These are phyloP conservation scores for Coemansia sp. DNA, from an alignment of 192 early-diverging fungal genomes.

Conservation along the genomic window DNA sequence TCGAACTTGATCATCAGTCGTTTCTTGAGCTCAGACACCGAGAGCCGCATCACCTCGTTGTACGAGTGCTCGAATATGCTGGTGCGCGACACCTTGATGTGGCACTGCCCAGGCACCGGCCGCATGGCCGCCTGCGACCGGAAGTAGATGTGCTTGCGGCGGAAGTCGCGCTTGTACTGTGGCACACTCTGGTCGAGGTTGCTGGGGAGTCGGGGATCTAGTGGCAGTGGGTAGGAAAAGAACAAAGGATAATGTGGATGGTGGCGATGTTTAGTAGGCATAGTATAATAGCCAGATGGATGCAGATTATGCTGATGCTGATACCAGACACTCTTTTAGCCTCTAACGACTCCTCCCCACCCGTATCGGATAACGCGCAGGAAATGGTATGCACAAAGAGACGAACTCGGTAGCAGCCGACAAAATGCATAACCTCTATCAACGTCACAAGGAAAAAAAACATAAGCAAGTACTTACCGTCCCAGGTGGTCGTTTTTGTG, in stretches of 20 bases:
- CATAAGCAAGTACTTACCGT: conserved; percentile 59
- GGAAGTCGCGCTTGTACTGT: conserved; percentile 98
- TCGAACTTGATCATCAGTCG: conserved; percentile 98
- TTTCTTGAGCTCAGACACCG: conserved; percentile 90
- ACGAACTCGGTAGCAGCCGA: too few relatives aligned
- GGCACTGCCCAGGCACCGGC: conserved; percentile 84
- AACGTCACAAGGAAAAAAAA: too few relatives aligned
- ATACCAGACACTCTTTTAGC: too few relatives aligned
- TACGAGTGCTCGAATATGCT: conserved; percentile 96
- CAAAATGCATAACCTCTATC: too few relatives aligned
- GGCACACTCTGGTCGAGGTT: conserved; percentile 89
- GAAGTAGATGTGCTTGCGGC: conserved; percentile 97
- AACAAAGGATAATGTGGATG: neutral
- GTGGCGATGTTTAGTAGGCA: conserved; percentile 5
- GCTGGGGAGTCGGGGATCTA: conserved; percentile 77
- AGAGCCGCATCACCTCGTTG: conserved; percentile 92
- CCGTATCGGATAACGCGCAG: too few relatives aligned
- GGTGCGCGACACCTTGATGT: conserved; percentile 86
- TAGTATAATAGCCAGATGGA: neutral
- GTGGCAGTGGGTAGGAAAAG: neutral
- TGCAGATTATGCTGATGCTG: neutral
- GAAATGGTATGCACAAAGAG: too few relatives aligned
- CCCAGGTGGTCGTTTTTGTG: conserved; percentile 98
- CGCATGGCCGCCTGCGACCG: conserved; percentile 89
- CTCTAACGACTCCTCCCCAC: too few relatives aligned